Evolutionary conservation across 495 filamentous ascomycete genomes (phyloP), one percentile per base, ranked within the genome.

Genomic region (Penicillium alfredii): DNA sequence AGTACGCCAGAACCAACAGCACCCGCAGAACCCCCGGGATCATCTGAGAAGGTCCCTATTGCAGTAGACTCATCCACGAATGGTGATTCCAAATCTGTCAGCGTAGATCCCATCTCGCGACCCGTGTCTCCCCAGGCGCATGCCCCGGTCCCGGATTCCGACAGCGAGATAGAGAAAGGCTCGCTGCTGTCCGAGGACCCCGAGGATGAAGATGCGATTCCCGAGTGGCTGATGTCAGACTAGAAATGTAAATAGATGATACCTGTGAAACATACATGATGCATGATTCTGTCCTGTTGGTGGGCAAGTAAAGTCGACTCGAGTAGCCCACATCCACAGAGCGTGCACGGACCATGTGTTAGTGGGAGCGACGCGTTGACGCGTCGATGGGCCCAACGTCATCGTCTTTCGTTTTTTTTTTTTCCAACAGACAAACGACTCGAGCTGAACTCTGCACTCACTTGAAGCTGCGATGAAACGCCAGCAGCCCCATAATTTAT

Each of bases 151-250:
- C 40, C 53, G 20, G 55, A 51, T 5, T 58, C 56, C 19, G 61
- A 63, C 14, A 61, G 53, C 16, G 51, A 56, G 26, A 56, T 65
- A 8, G 66, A 74, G 23, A 60, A 60, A 17, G 64, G 60, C 0
- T 71, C 67, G 12, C 41, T 73, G 30, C 43, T 80, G 9, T 78
- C 77, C 0, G 66, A 82, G 34, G 79, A 83, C 41, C 79, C 79
- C 0, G 79, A 81, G 8, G 79, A 83, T 49, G 76, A 81, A 35
- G 79, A 83, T 51, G 78, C 78, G 1, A 74, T 81, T 30, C 77
- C 78, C 9, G 77, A 81, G 13, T 82, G 78, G 78, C 55, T 81
- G 16, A 53, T 71, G 57, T 68, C 44, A 29, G 56, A 56, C 9
- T 24, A 10, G 20, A 19, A 18, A n/a, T n/a, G n/a, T n/a, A n/a